phyloP scores from a whole-genome alignment of 805 yeast species.

The Kluyveromyces aestuarii region DNA sequence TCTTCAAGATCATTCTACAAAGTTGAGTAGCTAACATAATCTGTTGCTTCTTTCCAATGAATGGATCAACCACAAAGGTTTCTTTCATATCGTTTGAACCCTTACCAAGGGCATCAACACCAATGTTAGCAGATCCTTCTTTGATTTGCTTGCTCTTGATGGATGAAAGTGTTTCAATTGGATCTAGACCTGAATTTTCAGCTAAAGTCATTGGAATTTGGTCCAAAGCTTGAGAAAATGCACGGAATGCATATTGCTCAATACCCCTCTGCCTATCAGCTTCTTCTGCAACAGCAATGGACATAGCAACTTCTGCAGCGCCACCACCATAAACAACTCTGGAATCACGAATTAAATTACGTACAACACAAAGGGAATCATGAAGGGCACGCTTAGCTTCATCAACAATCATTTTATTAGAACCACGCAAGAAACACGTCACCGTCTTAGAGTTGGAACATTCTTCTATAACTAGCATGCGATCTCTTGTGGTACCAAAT shows the following conservation, averaged over 20 bases:
- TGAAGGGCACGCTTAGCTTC: slow-evolving; percentile 95
- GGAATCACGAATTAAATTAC: slow-evolving; percentile 85
- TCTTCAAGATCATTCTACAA: slow-evolving; percentile 95
- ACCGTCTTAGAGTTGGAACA: slow-evolving; percentile 82
- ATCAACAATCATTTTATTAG: slow-evolving; percentile 95
- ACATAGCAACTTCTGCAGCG: slow-evolving; percentile 92
- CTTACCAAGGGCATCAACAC: slow-evolving; percentile 88
- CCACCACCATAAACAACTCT: slow-evolving; percentile 99
- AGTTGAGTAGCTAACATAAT: slow-evolving; percentile 91
- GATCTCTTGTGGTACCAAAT: slow-evolving; percentile 93
- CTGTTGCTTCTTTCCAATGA: slow-evolving; percentile 96
- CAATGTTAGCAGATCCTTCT: slow-evolving; percentile 61
- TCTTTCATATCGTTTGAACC: slow-evolving; percentile 91
- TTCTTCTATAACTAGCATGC: slow-evolving; percentile 91
- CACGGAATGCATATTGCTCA: slow-evolving; percentile 96
- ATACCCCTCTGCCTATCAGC: slow-evolving; percentile 93
- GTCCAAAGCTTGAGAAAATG: slow-evolving; percentile 86
- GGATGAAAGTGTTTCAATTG: slow-evolving; percentile 80
- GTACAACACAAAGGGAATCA: slow-evolving; percentile 93
- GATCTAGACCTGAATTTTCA: slow-evolving; percentile 91
- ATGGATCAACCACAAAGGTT: slow-evolving; percentile 90
- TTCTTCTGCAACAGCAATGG: slow-evolving; percentile 80
- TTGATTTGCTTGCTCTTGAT: slow-evolving; percentile 79
- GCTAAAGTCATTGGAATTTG: slow-evolving; percentile 90
- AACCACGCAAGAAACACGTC: slow-evolving; percentile 88